Percentiles rank a stretch among this genome's conserved stretches.
Conservation (phyloP, 148 eudicot species). For the Rhododendron simsii region DNA sequence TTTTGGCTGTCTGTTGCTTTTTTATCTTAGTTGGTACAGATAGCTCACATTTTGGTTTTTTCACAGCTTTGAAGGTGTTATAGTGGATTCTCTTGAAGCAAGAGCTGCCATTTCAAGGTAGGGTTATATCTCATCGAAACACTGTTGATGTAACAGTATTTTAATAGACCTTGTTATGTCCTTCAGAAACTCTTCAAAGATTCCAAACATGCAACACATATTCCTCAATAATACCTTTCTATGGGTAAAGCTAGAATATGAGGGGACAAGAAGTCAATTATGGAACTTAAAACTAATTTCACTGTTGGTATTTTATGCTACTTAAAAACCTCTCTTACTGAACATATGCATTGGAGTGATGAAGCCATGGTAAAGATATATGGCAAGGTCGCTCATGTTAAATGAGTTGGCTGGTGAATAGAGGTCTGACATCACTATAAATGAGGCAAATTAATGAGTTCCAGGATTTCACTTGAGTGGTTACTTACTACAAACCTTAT, state of each 20-base stretch:
- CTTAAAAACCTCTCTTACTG: not conserved
- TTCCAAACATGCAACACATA: not conserved
- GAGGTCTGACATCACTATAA: not conserved
- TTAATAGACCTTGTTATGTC: not conserved
- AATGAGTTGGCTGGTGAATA: not conserved
- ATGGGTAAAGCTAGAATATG: not conserved
- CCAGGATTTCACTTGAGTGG: not conserved
- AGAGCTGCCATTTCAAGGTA: constrained; percentile 77
- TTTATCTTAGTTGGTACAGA: constrained; percentile 9
- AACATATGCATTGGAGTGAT: not conserved
- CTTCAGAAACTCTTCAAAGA: not conserved
- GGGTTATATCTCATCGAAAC: not conserved
- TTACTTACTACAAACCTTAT: not conserved
- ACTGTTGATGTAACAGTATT: not conserved
- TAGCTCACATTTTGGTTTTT: constrained; percentile 19
- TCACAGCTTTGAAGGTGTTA: constrained; percentile 83
- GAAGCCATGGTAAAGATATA: not conserved
- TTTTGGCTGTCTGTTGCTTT: not conserved
- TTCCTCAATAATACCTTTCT: not conserved
- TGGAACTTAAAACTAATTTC: not conserved
- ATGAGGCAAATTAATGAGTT: not conserved
- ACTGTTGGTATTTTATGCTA: not conserved
- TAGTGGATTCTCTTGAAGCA: constrained; percentile 81
- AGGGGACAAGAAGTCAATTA: not conserved
- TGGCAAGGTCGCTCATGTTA: not conserved